These are phyloP conservation scores for Mortierella sp. DNA, from an alignment of 371 early-diverging fungal genomes.

Conservation along the genomic window DNA sequence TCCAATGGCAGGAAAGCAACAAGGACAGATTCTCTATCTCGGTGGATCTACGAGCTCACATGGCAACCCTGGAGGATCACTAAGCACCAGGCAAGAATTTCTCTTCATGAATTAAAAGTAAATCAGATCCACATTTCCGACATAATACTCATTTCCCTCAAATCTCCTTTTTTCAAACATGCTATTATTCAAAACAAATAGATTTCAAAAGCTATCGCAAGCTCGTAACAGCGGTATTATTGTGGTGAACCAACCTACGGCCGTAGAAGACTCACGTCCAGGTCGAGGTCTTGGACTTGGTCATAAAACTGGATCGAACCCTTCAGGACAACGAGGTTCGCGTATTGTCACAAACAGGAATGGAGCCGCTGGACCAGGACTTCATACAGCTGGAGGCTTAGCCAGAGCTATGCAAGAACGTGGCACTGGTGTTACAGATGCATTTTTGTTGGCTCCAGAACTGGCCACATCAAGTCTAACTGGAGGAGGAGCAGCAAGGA, in stretches of 20 bases:
- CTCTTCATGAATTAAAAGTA: not conserved
- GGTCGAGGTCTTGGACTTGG: conserved; percentile 36
- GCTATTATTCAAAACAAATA: too few relatives aligned
- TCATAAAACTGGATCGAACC: conserved; percentile 22
- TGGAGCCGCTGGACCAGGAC: conserved; percentile 8
- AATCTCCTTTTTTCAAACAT: not conserved
- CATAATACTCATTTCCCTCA: too few relatives aligned
- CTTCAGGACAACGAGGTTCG: conserved; percentile 14
- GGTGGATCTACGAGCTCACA: conserved; percentile 25
- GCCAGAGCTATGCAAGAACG: conserved; percentile 57
- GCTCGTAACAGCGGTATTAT: conserved; percentile 33
- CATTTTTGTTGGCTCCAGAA: conserved; percentile 27
- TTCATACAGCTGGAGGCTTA: conserved; percentile 40
- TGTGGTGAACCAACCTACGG: conserved; percentile 29
- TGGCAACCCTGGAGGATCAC: conserved; percentile 32
- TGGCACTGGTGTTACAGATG: conserved; percentile 45
- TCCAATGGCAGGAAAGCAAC: conserved; percentile 16
- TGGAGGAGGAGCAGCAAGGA: not conserved
- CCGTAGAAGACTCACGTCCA: conserved; percentile 7
- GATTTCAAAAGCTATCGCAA: conserved; percentile 48
- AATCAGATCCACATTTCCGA: too few relatives aligned
- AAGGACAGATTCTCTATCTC: conserved; percentile 48
- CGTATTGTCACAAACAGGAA: conserved; percentile 24
- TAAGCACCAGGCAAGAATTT: conserved; percentile 42
- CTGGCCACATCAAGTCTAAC: not conserved